Conservation (phyloP, 2,329 filamentous ascomycete species). For the Clarireedia paspali region DNA sequence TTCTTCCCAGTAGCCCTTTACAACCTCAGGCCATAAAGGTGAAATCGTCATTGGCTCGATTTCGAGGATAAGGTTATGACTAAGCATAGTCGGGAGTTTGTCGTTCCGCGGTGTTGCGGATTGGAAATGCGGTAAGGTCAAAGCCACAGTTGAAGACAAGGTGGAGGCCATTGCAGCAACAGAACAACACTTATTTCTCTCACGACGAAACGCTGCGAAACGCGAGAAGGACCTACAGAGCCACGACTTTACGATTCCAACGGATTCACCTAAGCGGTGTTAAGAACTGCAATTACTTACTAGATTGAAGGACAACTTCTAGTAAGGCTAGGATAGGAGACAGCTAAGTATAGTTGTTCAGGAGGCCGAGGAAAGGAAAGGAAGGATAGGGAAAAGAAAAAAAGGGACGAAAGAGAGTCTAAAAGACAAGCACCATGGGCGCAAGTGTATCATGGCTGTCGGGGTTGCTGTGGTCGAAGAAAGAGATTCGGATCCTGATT, state of each 20-base stretch:
- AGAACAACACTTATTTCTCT: background rate
- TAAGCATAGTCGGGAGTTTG: constrained; percentile 3
- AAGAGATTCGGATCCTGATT: constrained; percentile 95
- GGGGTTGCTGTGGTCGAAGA: constrained; percentile 77
- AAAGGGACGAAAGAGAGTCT: background rate
- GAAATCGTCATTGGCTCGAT: background rate
- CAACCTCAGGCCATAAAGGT: background rate
- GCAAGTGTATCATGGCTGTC: constrained; percentile 63
- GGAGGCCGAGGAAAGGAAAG: background rate
- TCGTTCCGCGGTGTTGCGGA: background rate
- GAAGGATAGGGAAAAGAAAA: background rate
- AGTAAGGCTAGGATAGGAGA: constrained; percentile 6
- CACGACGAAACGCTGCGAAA: background rate
- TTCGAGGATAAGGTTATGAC: background rate
- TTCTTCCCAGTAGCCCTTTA: constrained; percentile 9
- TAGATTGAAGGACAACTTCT: background rate
- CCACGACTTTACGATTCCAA: background rate
- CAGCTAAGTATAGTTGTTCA: constrained; percentile 7
- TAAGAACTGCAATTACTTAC: background rate
- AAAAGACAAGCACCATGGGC: constrained; percentile 41
- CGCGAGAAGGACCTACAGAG: background rate
- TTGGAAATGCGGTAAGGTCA: constrained; percentile 8
- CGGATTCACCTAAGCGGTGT: background rate
- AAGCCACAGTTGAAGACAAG: constrained; percentile 3
- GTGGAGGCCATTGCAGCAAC: background rate